Percentiles rank a stretch among this genome's conserved stretches.
Evolutionary conservation across 768 basidiomycete genomes (phyloP).

Genomic region (Suillus occidentalis): DNA sequence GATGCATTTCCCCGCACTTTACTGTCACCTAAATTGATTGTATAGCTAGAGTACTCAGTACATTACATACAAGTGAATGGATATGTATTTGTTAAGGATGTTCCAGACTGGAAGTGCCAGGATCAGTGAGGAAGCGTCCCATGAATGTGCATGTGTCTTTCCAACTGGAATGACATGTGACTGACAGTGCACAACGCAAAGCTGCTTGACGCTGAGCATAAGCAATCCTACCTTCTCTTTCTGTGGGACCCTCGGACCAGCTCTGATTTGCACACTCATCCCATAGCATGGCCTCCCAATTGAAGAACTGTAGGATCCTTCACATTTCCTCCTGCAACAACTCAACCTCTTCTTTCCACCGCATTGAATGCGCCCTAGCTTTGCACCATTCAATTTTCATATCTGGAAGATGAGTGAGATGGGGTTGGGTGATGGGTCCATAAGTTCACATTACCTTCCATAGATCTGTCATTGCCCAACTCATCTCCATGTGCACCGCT

Average conservation of each 20-base stretch:
- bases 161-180: neutral
- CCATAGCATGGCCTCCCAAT: constrained; percentile 8
- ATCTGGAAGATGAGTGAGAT: neutral
- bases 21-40: neutral
- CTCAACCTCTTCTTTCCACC: constrained; percentile 14
- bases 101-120: too few relatives aligned
- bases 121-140: neutral
- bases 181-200: neutral
- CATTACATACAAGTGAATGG: neutral
- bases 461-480: neutral
- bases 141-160: neutral
- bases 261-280: neutral
- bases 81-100: too few relatives aligned
- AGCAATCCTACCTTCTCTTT: neutral
- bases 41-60: neutral
- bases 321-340: constrained; percentile 13
- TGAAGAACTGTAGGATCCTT: constrained; percentile 6
- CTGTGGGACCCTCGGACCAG: too few relatives aligned
- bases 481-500: neutral
- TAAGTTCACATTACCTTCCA: neutral
- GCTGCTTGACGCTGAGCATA: neutral
- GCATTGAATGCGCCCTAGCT: constrained; percentile 8
- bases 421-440: neutral
- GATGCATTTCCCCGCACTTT: neutral
- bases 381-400: constrained; percentile 11